A percentile compares a stretch with the other conserved stretches of the same genome.
Evolutionary conservation across 768 basidiomycete species (phyloP).

Genomic region (Rubroboletus satanas): DNA sequence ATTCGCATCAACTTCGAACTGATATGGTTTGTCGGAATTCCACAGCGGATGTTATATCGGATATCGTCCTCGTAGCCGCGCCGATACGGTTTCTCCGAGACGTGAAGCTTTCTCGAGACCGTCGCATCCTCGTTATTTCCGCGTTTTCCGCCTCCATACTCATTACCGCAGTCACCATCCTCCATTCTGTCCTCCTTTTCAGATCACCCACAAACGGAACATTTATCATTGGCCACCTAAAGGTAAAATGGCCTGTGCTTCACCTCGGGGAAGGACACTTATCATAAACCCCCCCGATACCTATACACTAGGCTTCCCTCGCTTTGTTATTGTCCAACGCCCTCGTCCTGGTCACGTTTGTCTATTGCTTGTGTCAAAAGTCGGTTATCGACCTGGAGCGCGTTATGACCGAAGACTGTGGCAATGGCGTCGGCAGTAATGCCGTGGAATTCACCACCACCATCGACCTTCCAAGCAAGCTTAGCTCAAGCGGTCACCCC

Average conservation of each 20-base stretch:
- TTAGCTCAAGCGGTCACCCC: neutral
- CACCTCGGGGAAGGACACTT: neutral
- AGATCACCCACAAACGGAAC: neutral
- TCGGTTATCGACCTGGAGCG: neutral
- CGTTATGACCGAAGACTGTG: neutral
- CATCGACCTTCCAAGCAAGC: constrained; percentile 18
- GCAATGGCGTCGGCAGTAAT: neutral
- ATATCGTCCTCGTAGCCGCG: constrained; percentile 15
- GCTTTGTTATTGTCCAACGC: constrained; percentile 21
- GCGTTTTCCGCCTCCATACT: constrained; percentile 7
- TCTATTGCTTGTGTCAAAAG: constrained; percentile 13
- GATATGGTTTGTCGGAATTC: neutral
- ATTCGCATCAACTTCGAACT: neutral
- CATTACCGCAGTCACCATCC: constrained; percentile 20
- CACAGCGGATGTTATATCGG: constrained; percentile 24
- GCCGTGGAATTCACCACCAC: constrained; percentile 14
- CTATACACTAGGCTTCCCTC: constrained; percentile 12
- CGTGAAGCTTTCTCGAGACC: constrained; percentile 7
- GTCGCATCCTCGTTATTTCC: too few relatives aligned
- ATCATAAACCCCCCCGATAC: neutral
- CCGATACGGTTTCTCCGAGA: constrained; percentile 17
- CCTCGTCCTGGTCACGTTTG: constrained; percentile 17
- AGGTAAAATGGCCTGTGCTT: constrained; percentile 9
- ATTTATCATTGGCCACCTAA: constrained; percentile 19
- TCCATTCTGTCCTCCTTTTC: constrained; percentile 23